phyloP scores from a whole-genome alignment of 305 asterid genomes.

The Coffea humblotiana region DNA sequence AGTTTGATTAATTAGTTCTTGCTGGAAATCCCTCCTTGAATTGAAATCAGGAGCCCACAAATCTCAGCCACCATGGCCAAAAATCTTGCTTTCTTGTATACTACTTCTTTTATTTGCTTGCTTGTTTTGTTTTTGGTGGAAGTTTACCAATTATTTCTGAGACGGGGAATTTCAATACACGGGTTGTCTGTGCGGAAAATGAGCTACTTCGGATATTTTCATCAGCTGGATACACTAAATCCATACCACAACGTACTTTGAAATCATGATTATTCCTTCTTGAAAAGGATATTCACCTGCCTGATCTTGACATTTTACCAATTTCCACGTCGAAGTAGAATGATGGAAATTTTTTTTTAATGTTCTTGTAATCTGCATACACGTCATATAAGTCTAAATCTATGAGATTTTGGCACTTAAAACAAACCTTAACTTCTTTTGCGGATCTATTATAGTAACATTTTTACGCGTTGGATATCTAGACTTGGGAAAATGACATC shows the following conservation, averaged over 20 bases:
- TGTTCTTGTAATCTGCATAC: background rate
- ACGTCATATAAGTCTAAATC: background rate
- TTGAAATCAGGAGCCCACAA: background rate
- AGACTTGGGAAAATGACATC: background rate
- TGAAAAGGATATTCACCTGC: background rate
- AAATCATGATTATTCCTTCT: background rate
- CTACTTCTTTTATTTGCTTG: too few species aligned
- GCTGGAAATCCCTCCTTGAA: background rate
- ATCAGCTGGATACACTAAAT: background rate
- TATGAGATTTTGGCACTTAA: background rate
- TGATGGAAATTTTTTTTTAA: background rate
- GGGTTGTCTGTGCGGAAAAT: background rate
- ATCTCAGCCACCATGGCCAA: background rate
- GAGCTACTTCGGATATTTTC: background rate
- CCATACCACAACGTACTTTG: background rate
- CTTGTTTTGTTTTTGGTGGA: too few species aligned
- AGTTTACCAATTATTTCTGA: background rate
- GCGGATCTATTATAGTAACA: background rate
- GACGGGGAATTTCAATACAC: background rate
- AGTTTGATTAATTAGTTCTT: background rate
- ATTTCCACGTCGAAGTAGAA: background rate
- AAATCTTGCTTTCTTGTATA: background rate
- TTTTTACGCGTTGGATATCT: background rate
- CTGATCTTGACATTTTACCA: slow-evolving; percentile 1
- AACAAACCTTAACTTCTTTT: too few species aligned